Evolutionary conservation across 768 basidiomycete species (phyloP).

Genomic region (Boletus eberwhitei): DNA sequence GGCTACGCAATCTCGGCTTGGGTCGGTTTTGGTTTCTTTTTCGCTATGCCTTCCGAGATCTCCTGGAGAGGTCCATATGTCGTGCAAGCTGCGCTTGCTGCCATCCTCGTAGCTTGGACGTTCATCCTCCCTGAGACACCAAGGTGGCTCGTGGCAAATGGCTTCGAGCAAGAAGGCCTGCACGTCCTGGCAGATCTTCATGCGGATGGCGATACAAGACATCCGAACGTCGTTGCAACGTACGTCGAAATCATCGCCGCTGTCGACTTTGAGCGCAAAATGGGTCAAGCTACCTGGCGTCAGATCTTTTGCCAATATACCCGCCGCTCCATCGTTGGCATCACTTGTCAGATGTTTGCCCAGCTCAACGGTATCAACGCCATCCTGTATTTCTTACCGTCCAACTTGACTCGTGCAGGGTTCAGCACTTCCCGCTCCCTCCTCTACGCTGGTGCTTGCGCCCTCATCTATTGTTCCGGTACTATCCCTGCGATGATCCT

Average conservation of each 20-base stretch:
- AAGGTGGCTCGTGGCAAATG: slow-evolving; percentile 54
- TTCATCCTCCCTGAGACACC: slow-evolving; percentile 51
- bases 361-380: slow-evolving; percentile 58
- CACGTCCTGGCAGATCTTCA: slow-evolving; percentile 57
- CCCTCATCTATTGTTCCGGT: slow-evolving; percentile 46
- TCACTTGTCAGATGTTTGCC: slow-evolving; percentile 53
- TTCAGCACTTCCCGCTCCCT: slow-evolving; percentile 42
- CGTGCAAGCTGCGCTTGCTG: slow-evolving; percentile 49
- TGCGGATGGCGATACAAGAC: slow-evolving; percentile 43
- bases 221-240: slow-evolving; percentile 41
- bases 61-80: slow-evolving; percentile 58
- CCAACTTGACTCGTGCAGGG: slow-evolving; percentile 48
- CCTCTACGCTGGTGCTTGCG: slow-evolving; percentile 45
- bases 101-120: slow-evolving; percentile 45
- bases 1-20: slow-evolving; percentile 50
- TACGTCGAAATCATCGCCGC: slow-evolving; percentile 42
- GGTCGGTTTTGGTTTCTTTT: slow-evolving; percentile 50
- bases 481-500: slow-evolving; percentile 52
- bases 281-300: slow-evolving; percentile 43
- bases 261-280: slow-evolving; percentile 37
- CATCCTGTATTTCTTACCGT: slow-evolving; percentile 56
- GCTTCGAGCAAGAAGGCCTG: slow-evolving; percentile 48
- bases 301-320: slow-evolving; percentile 51
- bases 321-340: slow-evolving; percentile 48
- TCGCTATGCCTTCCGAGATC: slow-evolving; percentile 42